Evolutionary conservation across 345 rosid genomes (phyloP).

Genomic region (Adansonia digitata): DNA sequence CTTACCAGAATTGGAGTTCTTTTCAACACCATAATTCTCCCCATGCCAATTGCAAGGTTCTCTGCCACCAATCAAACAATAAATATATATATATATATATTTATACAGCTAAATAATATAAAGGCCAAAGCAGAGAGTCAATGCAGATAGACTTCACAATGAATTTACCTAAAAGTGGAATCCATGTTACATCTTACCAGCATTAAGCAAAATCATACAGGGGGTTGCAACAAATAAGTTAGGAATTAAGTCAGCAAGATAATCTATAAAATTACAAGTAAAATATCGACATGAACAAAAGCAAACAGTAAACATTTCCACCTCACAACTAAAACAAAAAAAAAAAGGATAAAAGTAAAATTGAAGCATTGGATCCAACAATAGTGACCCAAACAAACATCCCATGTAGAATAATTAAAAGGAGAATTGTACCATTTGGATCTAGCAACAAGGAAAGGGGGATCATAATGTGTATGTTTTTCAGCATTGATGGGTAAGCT

Average conservation of each 20-base stretch:
- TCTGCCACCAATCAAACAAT: conserved; percentile 21
- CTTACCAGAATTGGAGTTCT: conserved; percentile 38
- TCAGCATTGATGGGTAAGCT: conserved; percentile 3
- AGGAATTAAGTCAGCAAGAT: not conserved
- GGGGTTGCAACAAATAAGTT: not conserved
- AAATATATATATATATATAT: not conserved
- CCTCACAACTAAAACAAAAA: not conserved
- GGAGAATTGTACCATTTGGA: conserved; percentile 5
- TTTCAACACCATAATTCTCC: conserved; percentile 26
- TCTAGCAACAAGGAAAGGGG: conserved; percentile 1
- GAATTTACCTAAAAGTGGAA: not conserved
- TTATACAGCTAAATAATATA: no score
- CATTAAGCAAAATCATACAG: not conserved
- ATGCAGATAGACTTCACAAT: not conserved
- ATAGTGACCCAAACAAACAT: not conserved
- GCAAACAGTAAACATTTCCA: conserved; percentile 1
- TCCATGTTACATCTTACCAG: not conserved
- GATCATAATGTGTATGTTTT: not conserved
- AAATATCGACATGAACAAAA: not conserved
- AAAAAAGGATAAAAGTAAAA: not conserved
- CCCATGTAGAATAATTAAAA: not conserved
- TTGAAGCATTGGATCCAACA: conserved; percentile 10
- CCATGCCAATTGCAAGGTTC: conserved; percentile 40
- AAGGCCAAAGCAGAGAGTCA: not conserved
- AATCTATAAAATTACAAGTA: not conserved